Base-by-base conservation (phyloP, 176 grass and related monocot species). In the Aegilops bicornis region DNA sequence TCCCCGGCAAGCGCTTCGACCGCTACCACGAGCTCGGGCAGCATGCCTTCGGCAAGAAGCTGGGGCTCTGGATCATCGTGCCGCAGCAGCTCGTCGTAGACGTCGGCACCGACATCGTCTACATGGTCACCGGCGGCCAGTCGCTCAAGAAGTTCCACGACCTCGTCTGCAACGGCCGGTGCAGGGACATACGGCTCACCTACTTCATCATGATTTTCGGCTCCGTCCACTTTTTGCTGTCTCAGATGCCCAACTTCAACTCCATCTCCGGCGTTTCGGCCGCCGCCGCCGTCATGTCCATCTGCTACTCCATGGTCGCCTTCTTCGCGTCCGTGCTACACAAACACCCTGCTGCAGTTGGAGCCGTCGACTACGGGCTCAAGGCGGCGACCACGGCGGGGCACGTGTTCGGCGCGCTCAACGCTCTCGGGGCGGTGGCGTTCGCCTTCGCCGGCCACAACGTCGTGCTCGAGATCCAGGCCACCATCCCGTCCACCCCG, bases 1-100 rank as follows among this genome's bases (percentile, higher is more conserved):
- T 94, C 11, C 94, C 94, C 0, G 88, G 94, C 0, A 89, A 89
- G 79, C 83, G 95, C 17, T 97, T 97, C 72, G 95, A 97, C n/a
- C 67, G 95, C 12, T 97, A 97, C 84, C 95, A 97, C 16, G 92
- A 94, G 88, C 92, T 97, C 0, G 95, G 88, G 0, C 95, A 97
- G 78, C 84, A 94, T 30, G 95, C 92, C 0, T 97, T 97, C 32
- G 92, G 95, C 0, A 84, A 89, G 36, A 89, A 62, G 24, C 83
- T 91, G 3, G 92, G 92, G 0, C 62, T 91, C 16, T 89, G 83
- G 86, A 86, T 93, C 79, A 16, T 93, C 24, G 86, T 93, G 13
- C 89, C 92, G 2, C 91, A 90, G 63, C 91, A 93, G 81, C 78
- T 93, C 24, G 20, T 88, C 5, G 91, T 93, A 6, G 64, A 93